Evolutionary conservation across 495 filamentous ascomycete species (phyloP).

Genomic region (Xylaria grammica): DNA sequence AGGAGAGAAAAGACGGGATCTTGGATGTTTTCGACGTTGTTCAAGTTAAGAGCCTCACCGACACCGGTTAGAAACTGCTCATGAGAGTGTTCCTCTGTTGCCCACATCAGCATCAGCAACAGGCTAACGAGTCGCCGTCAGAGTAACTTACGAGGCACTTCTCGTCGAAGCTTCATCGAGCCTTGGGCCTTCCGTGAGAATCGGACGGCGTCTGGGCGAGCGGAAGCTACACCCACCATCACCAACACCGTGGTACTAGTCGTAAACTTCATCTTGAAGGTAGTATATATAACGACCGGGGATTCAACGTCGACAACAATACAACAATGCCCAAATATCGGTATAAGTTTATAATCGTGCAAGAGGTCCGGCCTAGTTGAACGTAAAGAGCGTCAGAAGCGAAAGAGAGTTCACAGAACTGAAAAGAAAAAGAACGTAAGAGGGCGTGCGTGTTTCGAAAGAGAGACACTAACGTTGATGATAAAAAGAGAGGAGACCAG

Average conservation of each 20-base stretch:
- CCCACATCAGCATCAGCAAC: constrained; percentile 14
- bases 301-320: constrained; percentile 29
- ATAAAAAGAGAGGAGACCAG: constrained; percentile 31
- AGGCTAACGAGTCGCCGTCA: neutral
- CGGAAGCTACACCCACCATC: constrained; percentile 43
- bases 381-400: constrained; percentile 35
- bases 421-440: constrained; percentile 42
- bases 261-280: constrained; percentile 55
- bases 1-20: constrained; percentile 69
- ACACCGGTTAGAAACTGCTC: constrained; percentile 55
- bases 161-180: constrained; percentile 46
- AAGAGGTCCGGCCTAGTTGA: constrained; percentile 46
- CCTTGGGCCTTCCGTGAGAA: constrained; percentile 29
- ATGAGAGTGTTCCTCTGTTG: constrained; percentile 65
- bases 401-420: constrained; percentile 55
- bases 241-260: constrained; percentile 43
- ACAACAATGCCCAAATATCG: constrained; percentile 19
- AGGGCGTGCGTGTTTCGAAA: constrained; percentile 27
- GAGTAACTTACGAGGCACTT: constrained; percentile 53
- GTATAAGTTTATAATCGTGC: constrained; percentile 15
- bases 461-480: constrained; percentile 37
- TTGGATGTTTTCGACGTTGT: constrained; percentile 65
- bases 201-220: constrained; percentile 39
- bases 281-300: constrained; percentile 34
- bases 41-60: constrained; percentile 52